Evolutionary conservation across 2,329 filamentous ascomycete species (phyloP).

Genomic region (Metarhizium guizhouense): DNA sequence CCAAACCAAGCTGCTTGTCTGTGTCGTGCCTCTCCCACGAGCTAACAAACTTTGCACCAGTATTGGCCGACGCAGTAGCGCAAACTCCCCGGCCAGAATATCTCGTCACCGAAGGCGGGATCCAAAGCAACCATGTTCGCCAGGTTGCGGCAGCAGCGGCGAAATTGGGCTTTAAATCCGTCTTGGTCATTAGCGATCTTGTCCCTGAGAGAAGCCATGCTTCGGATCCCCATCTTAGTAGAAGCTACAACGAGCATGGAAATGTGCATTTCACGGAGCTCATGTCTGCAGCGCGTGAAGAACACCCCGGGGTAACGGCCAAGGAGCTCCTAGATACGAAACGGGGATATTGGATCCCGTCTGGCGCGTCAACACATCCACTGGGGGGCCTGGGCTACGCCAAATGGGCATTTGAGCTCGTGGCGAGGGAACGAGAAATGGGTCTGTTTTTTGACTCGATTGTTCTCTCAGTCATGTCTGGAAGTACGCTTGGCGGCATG

Average conservation of each 20-base stretch:
- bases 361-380: background rate
- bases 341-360: background rate
- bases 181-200: background rate
- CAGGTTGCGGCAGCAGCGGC: conserved; percentile 4
- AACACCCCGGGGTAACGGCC: background rate
- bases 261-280: conserved; percentile 1
- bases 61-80: conserved; percentile 2
- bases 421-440: background rate
- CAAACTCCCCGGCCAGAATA: background rate
- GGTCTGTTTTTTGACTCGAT: background rate
- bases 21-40: too few relatives aligned
- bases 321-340: background rate
- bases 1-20: too few relatives aligned
- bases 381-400: background rate
- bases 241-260: background rate
- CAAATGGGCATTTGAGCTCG: background rate
- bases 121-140: conserved; percentile 5
- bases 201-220: background rate
- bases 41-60: background rate
- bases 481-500: too few relatives aligned
- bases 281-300: background rate
- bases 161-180: background rate
- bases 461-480: too few relatives aligned
- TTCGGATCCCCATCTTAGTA: background rate
- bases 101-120: conserved; percentile 4